phyloP scores from a whole-genome alignment of 208 protist species.

The Acanthamoeba lugdunensis region DNA sequence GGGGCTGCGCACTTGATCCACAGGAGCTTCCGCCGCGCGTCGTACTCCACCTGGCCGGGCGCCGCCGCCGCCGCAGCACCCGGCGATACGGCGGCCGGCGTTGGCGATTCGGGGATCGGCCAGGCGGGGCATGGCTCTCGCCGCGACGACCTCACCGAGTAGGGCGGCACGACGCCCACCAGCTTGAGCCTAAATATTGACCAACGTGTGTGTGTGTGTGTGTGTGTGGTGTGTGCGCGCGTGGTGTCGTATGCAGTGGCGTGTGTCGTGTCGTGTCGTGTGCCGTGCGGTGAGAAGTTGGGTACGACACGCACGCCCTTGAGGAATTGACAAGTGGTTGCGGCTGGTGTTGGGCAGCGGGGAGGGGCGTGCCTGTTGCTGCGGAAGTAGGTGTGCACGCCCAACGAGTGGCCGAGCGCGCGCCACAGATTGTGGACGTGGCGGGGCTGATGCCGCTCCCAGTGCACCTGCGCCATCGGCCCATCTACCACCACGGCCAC shows the following conservation, averaged over 20 bases:
- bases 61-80: not conserved
- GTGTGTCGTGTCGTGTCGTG: too few species aligned
- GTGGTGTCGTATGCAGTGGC: too few species aligned
- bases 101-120: not conserved
- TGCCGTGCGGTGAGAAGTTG: too few species aligned
- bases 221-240: too few species aligned
- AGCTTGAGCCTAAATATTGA: not conserved
- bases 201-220: not conserved
- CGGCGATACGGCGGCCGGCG: not conserved
- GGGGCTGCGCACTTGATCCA: constrained; percentile 30
- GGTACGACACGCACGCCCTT: too few species aligned
- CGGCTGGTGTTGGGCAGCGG: not conserved
- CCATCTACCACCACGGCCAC: not conserved
- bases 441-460: not conserved
- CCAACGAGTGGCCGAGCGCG: not conserved
- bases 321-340: too few species aligned
- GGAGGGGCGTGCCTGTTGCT: not conserved
- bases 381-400: constrained; percentile 31
- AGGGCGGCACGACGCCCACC: not conserved
- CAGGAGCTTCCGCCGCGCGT: not conserved
- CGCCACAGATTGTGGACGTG: constrained; percentile 19
- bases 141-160: not conserved
- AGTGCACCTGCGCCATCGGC: not conserved
- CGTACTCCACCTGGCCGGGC: constrained; percentile 1
- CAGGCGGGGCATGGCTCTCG: too few species aligned